phyloP scores from a whole-genome alignment of 2,329 filamentous ascomycete genomes.

The Celoporthe dispersa region DNA sequence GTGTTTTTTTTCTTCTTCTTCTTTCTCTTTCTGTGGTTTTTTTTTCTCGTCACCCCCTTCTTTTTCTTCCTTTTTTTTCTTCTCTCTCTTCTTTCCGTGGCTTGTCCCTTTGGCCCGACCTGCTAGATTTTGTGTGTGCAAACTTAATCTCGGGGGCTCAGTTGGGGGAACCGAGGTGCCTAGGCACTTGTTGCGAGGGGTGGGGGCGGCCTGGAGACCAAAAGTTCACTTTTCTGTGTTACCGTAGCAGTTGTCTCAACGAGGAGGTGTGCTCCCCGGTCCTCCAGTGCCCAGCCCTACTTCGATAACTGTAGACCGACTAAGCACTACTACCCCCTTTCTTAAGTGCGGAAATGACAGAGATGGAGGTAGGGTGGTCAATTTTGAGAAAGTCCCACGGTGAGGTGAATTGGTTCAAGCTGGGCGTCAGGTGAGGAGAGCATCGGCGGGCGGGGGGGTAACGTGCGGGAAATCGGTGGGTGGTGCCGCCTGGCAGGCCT shows the following conservation, averaged over 20 bases:
- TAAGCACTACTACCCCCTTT: not conserved
- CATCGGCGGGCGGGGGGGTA: too few species aligned
- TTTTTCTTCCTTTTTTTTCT: not conserved
- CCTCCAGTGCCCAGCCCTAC: not conserved
- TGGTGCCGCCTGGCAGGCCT: too few species aligned
- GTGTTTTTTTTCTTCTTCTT: not conserved
- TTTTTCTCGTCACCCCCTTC: too few species aligned
- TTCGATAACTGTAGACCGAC: not conserved
- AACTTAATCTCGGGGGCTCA: conserved; percentile 6
- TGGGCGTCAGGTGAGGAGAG: not conserved
- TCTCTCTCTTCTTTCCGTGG: not conserved
- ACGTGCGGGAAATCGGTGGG: too few species aligned
- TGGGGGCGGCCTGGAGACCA: too few species aligned
- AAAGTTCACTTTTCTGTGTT: conserved; percentile 5
- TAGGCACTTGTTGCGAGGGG: conserved; percentile 6
- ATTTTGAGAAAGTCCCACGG: not conserved
- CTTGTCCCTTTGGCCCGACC: not conserved
- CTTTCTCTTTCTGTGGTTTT: too few species aligned
- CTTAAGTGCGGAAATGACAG: not conserved
- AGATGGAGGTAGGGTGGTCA: not conserved
- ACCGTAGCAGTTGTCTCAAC: not conserved
- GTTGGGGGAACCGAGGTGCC: not conserved
- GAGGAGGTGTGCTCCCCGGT: not conserved
- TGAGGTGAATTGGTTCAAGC: not conserved
- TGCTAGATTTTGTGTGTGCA: not conserved